Percentiles rank a stretch among this genome's conserved stretches.
Evolutionary conservation across 352 stramenopile species (phyloP).

Genomic region (Stramenopiles sp.): DNA sequence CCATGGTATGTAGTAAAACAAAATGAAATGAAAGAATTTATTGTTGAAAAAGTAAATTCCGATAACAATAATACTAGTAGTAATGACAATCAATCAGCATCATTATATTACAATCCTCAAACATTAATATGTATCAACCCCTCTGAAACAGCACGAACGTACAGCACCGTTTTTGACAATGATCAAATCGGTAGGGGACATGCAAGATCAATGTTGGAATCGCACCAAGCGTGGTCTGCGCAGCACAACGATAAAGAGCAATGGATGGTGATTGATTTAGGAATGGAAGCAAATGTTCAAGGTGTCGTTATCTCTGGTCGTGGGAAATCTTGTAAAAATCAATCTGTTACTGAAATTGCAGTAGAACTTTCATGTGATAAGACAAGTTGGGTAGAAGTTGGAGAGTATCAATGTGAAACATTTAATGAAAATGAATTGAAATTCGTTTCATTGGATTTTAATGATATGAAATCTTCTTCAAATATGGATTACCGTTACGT

Average conservation of each 20-base stretch:
- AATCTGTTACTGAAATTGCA: background rate
- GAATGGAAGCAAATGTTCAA: background rate
- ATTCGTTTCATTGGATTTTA: background rate
- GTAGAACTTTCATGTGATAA: background rate
- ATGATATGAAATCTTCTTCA: background rate
- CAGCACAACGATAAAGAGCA: background rate
- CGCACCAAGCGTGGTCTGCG: background rate
- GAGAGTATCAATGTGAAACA: background rate
- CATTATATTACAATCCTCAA: background rate
- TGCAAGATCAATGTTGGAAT: background rate
- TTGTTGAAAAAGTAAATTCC: background rate
- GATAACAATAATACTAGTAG: background rate
- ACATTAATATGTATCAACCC: background rate
- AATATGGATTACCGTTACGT: background rate
- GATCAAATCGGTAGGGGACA: background rate
- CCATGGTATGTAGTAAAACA: background rate
- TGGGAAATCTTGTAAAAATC: background rate
- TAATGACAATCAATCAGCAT: too few species aligned
- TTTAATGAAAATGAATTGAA: background rate
- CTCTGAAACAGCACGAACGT: background rate
- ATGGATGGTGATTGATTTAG: background rate
- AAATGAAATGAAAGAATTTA: background rate
- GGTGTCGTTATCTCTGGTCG: background rate
- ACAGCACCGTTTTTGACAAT: background rate
- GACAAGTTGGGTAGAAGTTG: background rate